Conservation (phyloP, 768 basidiomycete species). For the Dentipellis sp. region DNA sequence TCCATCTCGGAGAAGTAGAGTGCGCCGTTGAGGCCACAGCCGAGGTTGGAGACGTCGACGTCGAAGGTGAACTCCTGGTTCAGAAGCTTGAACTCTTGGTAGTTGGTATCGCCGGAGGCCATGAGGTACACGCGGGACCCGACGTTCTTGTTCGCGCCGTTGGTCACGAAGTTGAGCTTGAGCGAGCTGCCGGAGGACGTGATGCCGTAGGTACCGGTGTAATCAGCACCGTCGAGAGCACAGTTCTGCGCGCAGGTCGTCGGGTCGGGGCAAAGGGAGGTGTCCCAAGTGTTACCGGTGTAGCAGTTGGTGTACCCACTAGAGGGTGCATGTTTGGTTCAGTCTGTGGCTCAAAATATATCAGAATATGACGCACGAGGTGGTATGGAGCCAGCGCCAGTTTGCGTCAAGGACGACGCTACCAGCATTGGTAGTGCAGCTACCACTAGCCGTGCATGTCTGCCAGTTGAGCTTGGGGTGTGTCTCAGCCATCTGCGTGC, state of each 20-base stretch:
- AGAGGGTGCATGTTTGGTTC: too few relatives aligned
- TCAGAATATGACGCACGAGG: neutral
- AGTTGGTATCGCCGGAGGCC: conserved; percentile 28
- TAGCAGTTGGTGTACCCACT: conserved; percentile 20
- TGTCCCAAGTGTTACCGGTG: conserved; percentile 20
- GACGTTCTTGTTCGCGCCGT: conserved; percentile 19
- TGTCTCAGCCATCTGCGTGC: conserved; percentile 16
- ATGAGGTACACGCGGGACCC: conserved; percentile 41
- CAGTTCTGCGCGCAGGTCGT: conserved; percentile 18
- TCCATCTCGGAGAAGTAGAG: conserved; percentile 56
- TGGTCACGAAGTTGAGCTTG: conserved; percentile 24
- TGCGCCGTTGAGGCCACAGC: conserved; percentile 53
- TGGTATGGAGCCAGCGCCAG: conserved; percentile 18
- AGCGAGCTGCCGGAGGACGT: conserved; percentile 18
- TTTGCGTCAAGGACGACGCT: conserved; percentile 16
- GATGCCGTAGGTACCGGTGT: conserved; percentile 19
- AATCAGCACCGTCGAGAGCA: conserved; percentile 21
- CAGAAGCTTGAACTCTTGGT: conserved; percentile 40
- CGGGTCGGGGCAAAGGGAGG: conserved; percentile 17
- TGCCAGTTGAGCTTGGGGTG: conserved; percentile 17
- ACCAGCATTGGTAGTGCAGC: neutral
- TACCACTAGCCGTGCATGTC: conserved; percentile 14
- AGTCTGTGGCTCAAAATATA: too few relatives aligned
- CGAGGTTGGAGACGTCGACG: conserved; percentile 48
- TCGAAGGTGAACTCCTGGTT: conserved; percentile 54